These are phyloP conservation scores for Apodospora peruviana DNA, from an alignment of 495 filamentous ascomycete genomes.

Conservation along the genomic window DNA sequence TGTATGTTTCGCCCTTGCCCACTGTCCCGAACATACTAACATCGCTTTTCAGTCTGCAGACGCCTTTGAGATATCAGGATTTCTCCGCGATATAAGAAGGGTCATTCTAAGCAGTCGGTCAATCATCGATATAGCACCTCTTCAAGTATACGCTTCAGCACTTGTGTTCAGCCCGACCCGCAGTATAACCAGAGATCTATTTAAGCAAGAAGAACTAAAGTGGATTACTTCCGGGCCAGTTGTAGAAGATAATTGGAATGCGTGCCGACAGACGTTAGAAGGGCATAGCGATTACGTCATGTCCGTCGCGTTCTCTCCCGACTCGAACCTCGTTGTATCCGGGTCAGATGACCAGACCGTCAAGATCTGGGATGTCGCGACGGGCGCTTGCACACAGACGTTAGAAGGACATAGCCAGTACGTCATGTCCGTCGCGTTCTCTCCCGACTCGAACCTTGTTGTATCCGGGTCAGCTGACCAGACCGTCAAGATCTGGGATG, in stretches of 20 bases:
- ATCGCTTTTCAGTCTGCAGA: slow-evolving; percentile 6
- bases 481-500: slow-evolving; percentile 11
- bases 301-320: slow-evolving; percentile 31
- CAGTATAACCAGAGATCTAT: slow-evolving; percentile 11
- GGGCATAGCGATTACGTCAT: slow-evolving; percentile 12
- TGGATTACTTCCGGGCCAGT: not conserved
- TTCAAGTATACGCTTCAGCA: slow-evolving; percentile 10
- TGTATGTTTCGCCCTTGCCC: not conserved
- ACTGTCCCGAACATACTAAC: not conserved
- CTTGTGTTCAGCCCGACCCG: slow-evolving; percentile 14
- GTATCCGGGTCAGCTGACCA: slow-evolving; percentile 19
- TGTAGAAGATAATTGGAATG: slow-evolving; percentile 2
- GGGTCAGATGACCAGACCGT: slow-evolving; percentile 18
- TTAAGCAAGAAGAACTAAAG: not conserved
- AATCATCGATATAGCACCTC: slow-evolving; percentile 21
- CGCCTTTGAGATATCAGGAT: slow-evolving; percentile 1
- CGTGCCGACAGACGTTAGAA: slow-evolving; percentile 12
- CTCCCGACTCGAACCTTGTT: slow-evolving; percentile 22
- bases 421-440: slow-evolving; percentile 29
- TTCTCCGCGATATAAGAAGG: slow-evolving; percentile 14
- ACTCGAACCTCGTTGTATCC: slow-evolving; percentile 18
- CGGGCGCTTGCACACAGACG: not conserved
- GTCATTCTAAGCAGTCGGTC: slow-evolving; percentile 21
- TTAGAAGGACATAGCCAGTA: slow-evolving; percentile 9
- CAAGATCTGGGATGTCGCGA: slow-evolving; percentile 10